Evolutionary conservation across 768 basidiomycete species (phyloP), one percentile per base, ranked within the genome.

Genomic region (Mrakia hoshinonis): DNA sequence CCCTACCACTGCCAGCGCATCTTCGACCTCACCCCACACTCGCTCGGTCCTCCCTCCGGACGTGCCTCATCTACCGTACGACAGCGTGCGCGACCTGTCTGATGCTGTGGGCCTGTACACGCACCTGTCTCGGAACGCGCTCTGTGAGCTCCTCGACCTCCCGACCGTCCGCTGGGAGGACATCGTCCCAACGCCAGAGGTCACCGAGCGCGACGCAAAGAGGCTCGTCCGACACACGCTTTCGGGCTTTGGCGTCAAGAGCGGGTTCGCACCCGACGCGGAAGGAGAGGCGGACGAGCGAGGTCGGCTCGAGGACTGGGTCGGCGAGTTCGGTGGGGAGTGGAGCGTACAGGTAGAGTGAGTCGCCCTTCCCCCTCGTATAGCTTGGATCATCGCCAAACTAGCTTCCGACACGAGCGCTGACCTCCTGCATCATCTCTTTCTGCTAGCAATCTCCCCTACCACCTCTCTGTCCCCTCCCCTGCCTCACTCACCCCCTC

Each of bases 331-430:
- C 58, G 20, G 70, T 43, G 38, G 70, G 55, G 10, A 46, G 20
- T 38, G 43, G 39, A 55, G n/a, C n/a, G 49, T 72, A 34, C 18
- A 36, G 22, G 55, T 72, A 9, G 70, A 72, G 70, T 72, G 39
- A 61, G 70, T 67, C n/a, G 24, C 11, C 52, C 52, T 4, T 4
- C n/a, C 12, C n/a, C n/a, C 52, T 54, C 24, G 9, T 24, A n/a
- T 12, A 13, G 11, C 4, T 54, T n/a, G 3, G 29, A n/a, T n/a
- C n/a, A n/a, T n/a, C n/a, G n/a, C n/a, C n/a, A n/a, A n/a, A n/a
- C n/a, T n/a, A n/a, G n/a, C n/a, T n/a, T n/a, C n/a, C n/a, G n/a
- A n/a, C n/a, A n/a, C n/a, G n/a, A n/a, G n/a, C n/a, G n/a, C n/a
- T n/a, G n/a, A n/a, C 31, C 15, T 15, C 34, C 47, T 24, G 3